phyloP scores from a whole-genome alignment of 2,329 filamentous ascomycete species.

The Venturia nashicola region DNA sequence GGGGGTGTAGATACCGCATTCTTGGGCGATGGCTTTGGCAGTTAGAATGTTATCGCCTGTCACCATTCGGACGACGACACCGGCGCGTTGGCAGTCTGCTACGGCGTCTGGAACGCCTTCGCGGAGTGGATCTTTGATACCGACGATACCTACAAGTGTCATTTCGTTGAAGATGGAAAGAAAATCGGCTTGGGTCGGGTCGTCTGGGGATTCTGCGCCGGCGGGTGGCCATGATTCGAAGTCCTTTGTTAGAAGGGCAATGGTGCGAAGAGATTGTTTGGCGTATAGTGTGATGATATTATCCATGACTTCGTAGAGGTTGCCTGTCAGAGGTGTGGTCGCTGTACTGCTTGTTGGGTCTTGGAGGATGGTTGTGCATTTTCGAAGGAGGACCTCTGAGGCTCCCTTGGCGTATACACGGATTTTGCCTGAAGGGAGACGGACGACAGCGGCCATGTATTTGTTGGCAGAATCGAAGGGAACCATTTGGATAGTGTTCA shows the following conservation, averaged over 20 bases:
- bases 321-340: conserved; percentile 39
- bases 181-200: conserved; percentile 50
- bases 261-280: conserved; percentile 67
- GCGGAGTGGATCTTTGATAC: conserved; percentile 71
- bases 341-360: conserved; percentile 48
- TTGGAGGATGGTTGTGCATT: conserved; percentile 40
- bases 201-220: conserved; percentile 44
- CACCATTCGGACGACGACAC: conserved; percentile 77
- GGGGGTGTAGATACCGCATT: conserved; percentile 57
- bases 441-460: conserved; percentile 57
- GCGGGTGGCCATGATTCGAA: conserved; percentile 72
- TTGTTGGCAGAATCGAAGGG: conserved; percentile 55
- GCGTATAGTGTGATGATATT: conserved; percentile 67
- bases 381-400: conserved; percentile 36
- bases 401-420: conserved; percentile 43
- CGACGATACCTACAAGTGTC: conserved; percentile 61
- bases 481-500: conserved; percentile 42
- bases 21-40: conserved; percentile 66
- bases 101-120: conserved; percentile 63
- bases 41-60: conserved; percentile 74
- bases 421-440: conserved; percentile 41
- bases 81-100: conserved; percentile 58
- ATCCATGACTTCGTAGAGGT: conserved; percentile 47
- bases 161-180: conserved; percentile 59
- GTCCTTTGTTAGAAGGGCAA: conserved; percentile 72